A percentile compares a stretch with the other conserved stretches of the same genome.
Conservation (phyloP, 2,329 filamentous ascomycete species). For the Ophiocordyceps australis region DNA sequence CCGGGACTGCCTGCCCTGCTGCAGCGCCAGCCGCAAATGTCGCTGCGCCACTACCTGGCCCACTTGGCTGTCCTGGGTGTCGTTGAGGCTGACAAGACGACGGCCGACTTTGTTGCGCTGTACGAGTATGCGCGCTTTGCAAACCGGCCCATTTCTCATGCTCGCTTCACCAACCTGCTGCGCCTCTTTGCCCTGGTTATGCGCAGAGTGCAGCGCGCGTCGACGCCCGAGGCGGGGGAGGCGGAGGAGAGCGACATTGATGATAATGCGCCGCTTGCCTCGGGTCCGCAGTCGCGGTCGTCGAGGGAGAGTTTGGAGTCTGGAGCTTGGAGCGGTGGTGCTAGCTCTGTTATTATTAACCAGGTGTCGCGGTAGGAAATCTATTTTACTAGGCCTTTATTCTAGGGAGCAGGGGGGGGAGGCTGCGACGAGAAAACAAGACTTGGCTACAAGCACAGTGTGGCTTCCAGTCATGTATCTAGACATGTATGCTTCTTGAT, state of each 20-base stretch:
- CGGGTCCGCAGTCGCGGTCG: too few relatives aligned
- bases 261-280: slow-evolving; percentile 24
- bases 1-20: slow-evolving; percentile 36
- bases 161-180: slow-evolving; percentile 65
- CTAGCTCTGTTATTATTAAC: too few relatives aligned
- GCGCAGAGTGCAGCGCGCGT: slow-evolving; percentile 52
- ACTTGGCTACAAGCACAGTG: too few relatives aligned
- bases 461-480: too few relatives aligned
- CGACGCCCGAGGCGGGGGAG: slow-evolving; percentile 6
- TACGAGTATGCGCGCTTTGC: slow-evolving; percentile 86
- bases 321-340: too few relatives aligned
- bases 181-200: slow-evolving; percentile 66
- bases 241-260: slow-evolving; percentile 23
- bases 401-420: too few relatives aligned
- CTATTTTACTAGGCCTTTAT: too few relatives aligned
- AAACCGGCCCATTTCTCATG: slow-evolving; percentile 44
- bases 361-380: too few relatives aligned
- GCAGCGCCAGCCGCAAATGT: slow-evolving; percentile 51
- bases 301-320: too few relatives aligned
- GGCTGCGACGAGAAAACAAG: too few relatives aligned
- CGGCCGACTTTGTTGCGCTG: slow-evolving; percentile 45
- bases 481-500: too few relatives aligned
- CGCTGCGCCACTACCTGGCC: slow-evolving; percentile 59
- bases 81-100: slow-evolving; percentile 22
- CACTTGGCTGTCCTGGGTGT: slow-evolving; percentile 53